phyloP scores from a whole-genome alignment of 495 filamentous ascomycete species.

The Penicillium robsamsonii region DNA sequence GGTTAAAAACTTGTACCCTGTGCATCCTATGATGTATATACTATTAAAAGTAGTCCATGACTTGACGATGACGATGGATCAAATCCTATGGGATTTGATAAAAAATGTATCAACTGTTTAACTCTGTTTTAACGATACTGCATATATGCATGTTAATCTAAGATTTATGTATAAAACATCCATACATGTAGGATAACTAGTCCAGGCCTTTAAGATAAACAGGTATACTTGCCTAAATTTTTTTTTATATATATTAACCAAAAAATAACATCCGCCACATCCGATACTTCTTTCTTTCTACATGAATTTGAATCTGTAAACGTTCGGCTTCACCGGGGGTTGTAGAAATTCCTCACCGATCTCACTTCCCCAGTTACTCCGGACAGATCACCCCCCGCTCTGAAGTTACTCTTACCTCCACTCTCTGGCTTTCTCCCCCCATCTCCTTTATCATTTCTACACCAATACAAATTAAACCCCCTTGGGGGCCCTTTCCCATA shows the following conservation, averaged over 20 bases:
- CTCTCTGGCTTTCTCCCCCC: constrained; percentile 7
- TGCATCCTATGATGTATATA: too few relatives aligned
- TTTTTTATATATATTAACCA: neutral
- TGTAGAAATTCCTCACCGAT: constrained; percentile 13
- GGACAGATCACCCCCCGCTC: constrained; percentile 19
- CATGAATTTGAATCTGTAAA: neutral
- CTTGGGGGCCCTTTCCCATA: constrained; percentile 17
- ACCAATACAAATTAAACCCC: constrained; percentile 1
- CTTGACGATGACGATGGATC: constrained; percentile 12
- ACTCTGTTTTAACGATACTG: too few relatives aligned
- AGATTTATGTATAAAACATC: too few relatives aligned
- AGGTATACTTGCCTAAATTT: neutral
- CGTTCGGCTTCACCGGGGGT: neutral
- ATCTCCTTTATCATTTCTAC: constrained; percentile 10
- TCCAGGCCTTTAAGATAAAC: neutral
- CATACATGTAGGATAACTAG: neutral
- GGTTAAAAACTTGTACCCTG: neutral
- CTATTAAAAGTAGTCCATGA: constrained; percentile 3
- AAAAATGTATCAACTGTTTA: too few relatives aligned
- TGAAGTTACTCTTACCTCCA: constrained; percentile 22
- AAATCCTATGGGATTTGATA: neutral
- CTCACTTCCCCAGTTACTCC: constrained; percentile 29
- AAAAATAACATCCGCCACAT: constrained; percentile 5
- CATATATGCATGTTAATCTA: too few relatives aligned
- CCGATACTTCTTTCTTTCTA: neutral